Conservation (phyloP, 768 basidiomycete species). For the Auriscalpium orientale region DNA sequence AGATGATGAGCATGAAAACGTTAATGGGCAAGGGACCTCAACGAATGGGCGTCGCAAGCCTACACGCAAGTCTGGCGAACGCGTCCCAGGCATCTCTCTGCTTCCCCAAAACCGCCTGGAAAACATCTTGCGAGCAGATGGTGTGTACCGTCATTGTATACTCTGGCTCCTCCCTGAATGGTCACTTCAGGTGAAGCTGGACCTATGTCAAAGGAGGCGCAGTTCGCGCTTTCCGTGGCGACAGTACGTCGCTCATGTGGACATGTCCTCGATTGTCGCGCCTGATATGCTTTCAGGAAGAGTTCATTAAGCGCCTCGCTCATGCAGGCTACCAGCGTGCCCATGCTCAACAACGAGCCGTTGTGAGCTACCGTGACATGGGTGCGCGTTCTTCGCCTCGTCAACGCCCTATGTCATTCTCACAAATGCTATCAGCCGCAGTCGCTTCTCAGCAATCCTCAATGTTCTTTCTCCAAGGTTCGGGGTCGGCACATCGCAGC, state of each 20-base stretch:
- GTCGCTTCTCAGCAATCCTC: conserved; percentile 1
- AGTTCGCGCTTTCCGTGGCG: conserved; percentile 13
- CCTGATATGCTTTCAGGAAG: conserved; percentile 10
- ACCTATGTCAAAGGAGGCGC: conserved; percentile 17
- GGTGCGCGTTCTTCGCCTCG: conserved; percentile 4
- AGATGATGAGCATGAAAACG: conserved; percentile 5
- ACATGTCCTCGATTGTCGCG: conserved; percentile 2
- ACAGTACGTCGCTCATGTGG: conserved; percentile 6
- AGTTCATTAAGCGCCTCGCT: conserved; percentile 14
- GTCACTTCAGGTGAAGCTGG: conserved; percentile 11
- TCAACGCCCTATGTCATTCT: neutral
- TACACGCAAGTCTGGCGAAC: conserved; percentile 11
- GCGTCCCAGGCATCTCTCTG: conserved; percentile 13
- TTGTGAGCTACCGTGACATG: conserved; percentile 15
- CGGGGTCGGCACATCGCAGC: neutral
- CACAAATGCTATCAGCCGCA: neutral
- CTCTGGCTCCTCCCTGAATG: neutral
- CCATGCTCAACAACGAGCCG: conserved; percentile 4
- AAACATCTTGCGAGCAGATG: conserved; percentile 15
- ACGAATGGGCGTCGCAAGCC: conserved; percentile 9
- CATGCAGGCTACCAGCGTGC: conserved; percentile 10
- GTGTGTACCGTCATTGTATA: conserved; percentile 1
- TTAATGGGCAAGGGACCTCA: neutral
- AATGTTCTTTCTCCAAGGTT: conserved; percentile 14
- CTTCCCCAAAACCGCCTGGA: conserved; percentile 12